These are phyloP conservation scores for Glebionis coronaria DNA, from an alignment of 129 eudicot genomes.

Conservation along the genomic window DNA sequence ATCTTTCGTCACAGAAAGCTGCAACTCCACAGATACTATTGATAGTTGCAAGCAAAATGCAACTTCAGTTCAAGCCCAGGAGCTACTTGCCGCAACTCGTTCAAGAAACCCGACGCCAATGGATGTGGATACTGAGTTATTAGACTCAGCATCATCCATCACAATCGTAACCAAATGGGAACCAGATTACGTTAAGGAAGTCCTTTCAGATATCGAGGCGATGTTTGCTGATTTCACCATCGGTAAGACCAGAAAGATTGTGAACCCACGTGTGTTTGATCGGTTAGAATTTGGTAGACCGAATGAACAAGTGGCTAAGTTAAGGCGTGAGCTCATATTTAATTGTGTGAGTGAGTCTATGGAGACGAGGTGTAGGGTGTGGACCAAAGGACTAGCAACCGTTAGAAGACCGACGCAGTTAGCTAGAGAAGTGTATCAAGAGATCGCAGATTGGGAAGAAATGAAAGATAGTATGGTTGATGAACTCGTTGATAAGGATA, in stretches of 20 bases:
- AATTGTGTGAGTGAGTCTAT: constrained; percentile 74
- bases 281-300: constrained; percentile 45
- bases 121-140: constrained; percentile 59
- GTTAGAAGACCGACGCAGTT: constrained; percentile 53
- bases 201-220: constrained; percentile 46
- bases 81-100: constrained; percentile 32
- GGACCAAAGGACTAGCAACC: constrained; percentile 53
- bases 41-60: constrained; percentile 61
- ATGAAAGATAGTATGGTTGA: constrained; percentile 81
- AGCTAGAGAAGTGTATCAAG: constrained; percentile 63
- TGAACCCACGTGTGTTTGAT: constrained; percentile 65
- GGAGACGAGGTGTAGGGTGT: constrained; percentile 54
- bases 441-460: constrained; percentile 58
- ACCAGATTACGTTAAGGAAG: constrained; percentile 51
- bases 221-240: constrained; percentile 64
- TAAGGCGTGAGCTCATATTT: constrained; percentile 52
- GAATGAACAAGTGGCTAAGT: constrained; percentile 25
- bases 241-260: constrained; percentile 51
- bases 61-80: constrained; percentile 53
- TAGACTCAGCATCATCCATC: constrained; percentile 79
- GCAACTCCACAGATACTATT: constrained; percentile 60
- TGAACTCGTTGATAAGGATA: constrained; percentile 84
- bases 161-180: constrained; percentile 47
- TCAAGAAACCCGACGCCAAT: constrained; percentile 29
- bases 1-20: constrained; percentile 61